phyloP scores from a whole-genome alignment of 176 grass and related monocot species.

The Zizania latifolia region DNA sequence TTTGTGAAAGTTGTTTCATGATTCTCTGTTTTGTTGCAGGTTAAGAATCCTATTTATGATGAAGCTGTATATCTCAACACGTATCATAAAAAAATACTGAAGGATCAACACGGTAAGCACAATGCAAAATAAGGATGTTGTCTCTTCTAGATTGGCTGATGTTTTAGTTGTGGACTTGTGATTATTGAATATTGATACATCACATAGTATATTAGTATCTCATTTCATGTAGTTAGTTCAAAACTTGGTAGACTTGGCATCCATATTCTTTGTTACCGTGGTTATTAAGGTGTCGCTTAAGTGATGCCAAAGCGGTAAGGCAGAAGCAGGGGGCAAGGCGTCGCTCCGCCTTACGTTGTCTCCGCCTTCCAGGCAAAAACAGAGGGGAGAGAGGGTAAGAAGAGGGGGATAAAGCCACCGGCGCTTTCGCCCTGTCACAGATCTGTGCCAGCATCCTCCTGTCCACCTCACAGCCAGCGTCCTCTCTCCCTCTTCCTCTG shows the following conservation, averaged over 20 bases:
- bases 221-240: slow-evolving; percentile 24
- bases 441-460: too few species aligned
- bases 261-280: neutral
- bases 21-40: slow-evolving; percentile 41
- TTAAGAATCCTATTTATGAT: slow-evolving; percentile 64
- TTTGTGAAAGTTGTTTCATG: slow-evolving; percentile 22
- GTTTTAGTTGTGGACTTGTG: slow-evolving; percentile 10
- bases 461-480: too few species aligned
- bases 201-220: slow-evolving; percentile 5
- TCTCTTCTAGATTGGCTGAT: slow-evolving; percentile 25
- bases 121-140: neutral
- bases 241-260: slow-evolving; percentile 2
- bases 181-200: neutral
- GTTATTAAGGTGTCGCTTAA: too few species aligned
- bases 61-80: slow-evolving; percentile 65
- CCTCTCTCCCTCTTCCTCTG: too few species aligned
- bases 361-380: too few species aligned
- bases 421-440: too few species aligned
- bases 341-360: too few species aligned
- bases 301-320: too few species aligned
- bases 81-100: slow-evolving; percentile 66
- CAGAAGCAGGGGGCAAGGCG: too few species aligned
- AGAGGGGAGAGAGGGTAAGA: too few species aligned
- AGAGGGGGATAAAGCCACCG: too few species aligned
- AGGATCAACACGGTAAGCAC: slow-evolving; percentile 73